Evolutionary conservation across 192 early-diverging fungal genomes (phyloP).

Genomic region (Coemansia sp.): DNA sequence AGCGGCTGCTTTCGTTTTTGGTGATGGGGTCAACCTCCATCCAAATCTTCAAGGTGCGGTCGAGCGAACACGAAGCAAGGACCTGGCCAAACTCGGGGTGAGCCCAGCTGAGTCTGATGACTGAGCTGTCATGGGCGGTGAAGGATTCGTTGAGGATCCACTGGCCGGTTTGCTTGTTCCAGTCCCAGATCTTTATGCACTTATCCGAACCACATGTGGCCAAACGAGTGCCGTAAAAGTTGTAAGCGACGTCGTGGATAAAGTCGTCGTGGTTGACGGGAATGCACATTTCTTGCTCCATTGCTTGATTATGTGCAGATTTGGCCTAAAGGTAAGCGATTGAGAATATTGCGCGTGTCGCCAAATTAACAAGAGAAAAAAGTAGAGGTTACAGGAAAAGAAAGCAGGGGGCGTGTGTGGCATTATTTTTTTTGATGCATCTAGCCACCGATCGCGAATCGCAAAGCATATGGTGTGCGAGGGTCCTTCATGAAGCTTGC

Average conservation of each 20-base stretch:
- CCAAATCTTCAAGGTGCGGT: conserved; percentile 89
- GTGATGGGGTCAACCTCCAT: conserved; percentile 71
- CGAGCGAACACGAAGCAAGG: conserved; percentile 88
- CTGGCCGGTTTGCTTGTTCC: conserved; percentile 59
- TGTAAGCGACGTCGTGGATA: conserved; percentile 88
- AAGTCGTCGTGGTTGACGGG: conserved; percentile 76
- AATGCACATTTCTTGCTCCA: conserved; percentile 51
- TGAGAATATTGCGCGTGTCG: neutral
- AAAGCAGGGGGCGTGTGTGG: neutral
- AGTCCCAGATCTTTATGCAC: conserved; percentile 93
- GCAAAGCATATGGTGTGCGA: neutral
- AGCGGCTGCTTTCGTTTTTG: conserved; percentile 69
- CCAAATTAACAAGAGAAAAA: conserved; percentile 1
- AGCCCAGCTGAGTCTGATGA: conserved; percentile 88
- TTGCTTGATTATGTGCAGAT: neutral
- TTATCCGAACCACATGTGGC: conserved; percentile 92
- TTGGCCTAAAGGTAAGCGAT: neutral
- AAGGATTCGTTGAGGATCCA: conserved; percentile 82
- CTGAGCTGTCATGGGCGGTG: conserved; percentile 74
- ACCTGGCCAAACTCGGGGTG: conserved; percentile 96
- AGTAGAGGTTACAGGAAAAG: neutral
- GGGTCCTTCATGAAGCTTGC: neutral
- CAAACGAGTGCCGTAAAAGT: conserved; percentile 90
- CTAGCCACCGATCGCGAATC: neutral
- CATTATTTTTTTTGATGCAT: neutral